phyloP scores from a whole-genome alignment of 345 rosid genomes.

The Rhodomyrtus tomentosa region DNA sequence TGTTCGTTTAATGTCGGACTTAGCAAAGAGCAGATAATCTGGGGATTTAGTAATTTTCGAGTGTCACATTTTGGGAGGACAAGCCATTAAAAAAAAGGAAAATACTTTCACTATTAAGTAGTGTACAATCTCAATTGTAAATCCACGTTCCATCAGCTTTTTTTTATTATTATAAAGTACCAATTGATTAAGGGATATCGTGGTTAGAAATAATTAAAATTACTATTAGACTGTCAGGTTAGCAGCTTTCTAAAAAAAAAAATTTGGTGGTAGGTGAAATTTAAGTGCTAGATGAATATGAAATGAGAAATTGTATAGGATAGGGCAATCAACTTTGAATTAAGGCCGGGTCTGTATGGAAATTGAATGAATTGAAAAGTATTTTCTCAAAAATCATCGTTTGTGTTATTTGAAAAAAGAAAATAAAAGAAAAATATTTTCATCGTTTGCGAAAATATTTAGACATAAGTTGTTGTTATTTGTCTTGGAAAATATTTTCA shows the following conservation, averaged over 20 bases:
- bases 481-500: rapidly evolving
- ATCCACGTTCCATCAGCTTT: too few relatives aligned
- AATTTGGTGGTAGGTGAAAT: not conserved
- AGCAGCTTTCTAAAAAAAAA: too few relatives aligned
- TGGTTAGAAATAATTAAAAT: too few relatives aligned
- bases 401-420: rapidly evolving
- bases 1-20: not conserved
- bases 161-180: too few relatives aligned
- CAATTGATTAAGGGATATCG: too few relatives aligned
- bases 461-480: not conserved
- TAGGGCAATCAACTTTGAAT: not conserved
- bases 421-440: not conserved
- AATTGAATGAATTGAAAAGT: too few relatives aligned
- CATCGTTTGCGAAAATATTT: rapidly evolving
- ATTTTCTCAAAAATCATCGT: too few relatives aligned
- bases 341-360: too few relatives aligned
- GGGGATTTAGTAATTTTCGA: not conserved
- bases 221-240: too few relatives aligned
- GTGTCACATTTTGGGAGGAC: not conserved
- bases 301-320: not conserved
- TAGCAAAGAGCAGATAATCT: not conserved
- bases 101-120: too few relatives aligned
- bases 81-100: not conserved
- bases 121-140: too few relatives aligned
- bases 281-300: not conserved